Evolutionary conservation across 495 filamentous ascomycete genomes (phyloP).

Genomic region (Entonaema liquescens): DNA sequence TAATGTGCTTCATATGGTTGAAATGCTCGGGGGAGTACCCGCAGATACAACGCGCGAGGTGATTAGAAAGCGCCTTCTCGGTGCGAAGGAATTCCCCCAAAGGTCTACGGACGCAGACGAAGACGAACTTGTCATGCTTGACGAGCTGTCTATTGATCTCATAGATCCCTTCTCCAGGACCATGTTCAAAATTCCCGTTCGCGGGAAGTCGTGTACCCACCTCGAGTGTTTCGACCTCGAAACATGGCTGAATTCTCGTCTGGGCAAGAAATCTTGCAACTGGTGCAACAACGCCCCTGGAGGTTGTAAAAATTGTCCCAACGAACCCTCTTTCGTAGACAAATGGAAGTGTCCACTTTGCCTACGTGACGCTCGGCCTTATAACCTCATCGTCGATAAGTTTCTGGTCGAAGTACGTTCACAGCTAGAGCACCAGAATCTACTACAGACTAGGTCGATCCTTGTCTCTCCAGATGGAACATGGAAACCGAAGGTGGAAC

Average conservation of each 20-base stretch:
- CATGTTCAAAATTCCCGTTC: constrained; percentile 76
- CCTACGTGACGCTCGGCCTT: constrained; percentile 74
- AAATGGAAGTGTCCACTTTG: constrained; percentile 88
- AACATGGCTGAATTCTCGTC: constrained; percentile 74
- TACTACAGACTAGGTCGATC: constrained; percentile 64
- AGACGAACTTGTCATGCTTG: constrained; percentile 73
- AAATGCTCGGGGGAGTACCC: constrained; percentile 45
- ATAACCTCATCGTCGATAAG: constrained; percentile 70
- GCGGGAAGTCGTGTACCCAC: constrained; percentile 68
- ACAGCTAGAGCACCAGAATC: constrained; percentile 53
- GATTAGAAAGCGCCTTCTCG: constrained; percentile 60
- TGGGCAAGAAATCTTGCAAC: constrained; percentile 51
- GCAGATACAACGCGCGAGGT: constrained; percentile 51
- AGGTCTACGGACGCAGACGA: constrained; percentile 53
- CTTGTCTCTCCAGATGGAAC: constrained; percentile 64
- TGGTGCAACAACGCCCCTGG: constrained; percentile 32
- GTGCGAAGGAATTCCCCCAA: constrained; percentile 1
- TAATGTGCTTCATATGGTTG: constrained; percentile 55
- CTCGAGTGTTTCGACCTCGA: constrained; percentile 89
- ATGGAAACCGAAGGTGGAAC: constrained; percentile 59
- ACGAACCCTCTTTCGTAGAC: constrained; percentile 68
- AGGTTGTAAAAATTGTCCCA: constrained; percentile 44
- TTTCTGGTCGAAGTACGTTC: constrained; percentile 70
- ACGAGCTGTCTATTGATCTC: constrained; percentile 73
- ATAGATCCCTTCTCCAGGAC: constrained; percentile 76